Evolutionary conservation across 2,329 filamentous ascomycete genomes (phyloP), one percentile per base, ranked within the genome.

Genomic region (Colletotrichum tropicicola): DNA sequence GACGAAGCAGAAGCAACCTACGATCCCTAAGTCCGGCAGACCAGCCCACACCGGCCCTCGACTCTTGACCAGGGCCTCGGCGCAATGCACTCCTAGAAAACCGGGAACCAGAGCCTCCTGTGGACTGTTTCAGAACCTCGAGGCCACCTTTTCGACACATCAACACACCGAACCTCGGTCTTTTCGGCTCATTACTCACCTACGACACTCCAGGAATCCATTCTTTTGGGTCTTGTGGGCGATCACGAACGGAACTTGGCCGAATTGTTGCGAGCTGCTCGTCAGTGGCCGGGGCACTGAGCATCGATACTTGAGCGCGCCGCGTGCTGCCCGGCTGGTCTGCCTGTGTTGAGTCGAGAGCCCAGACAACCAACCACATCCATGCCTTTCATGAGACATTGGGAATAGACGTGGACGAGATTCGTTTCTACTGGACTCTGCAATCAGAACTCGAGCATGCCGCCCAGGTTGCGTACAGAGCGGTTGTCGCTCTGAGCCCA

Each of bases 361-460:
- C 32, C 32, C 12, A 35, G 2, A 12, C 32, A 4, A 35, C 32
- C 13, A 12, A 35, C 32, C 12, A 35, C 21, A 79, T 80, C 17
- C 77, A 80, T 54, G 75, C 73, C 54, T 80, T 77, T 54, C 72
- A 76, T 41, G 77, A 80, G 68, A 71, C 73, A 3, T 66, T 79
- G 7, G 78, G 78, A 5, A 77, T 80, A 56, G 78, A 80, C 57
- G 70, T 73, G 5, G 76, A 80, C 45, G 71, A 75, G 44, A 69
- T 79, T 12, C 73, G 74, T 28, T 72, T 79, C 56, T 77, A 70
- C 57, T 79, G 76, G 77, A 70, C 69, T 6, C 66, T 79, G 2
- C 54, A 73, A 8, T 71, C 72, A 9, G 65, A 72, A 3, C 62
- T 72, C 21, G 73, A 77, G 56, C 67, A 75, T 66, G 69, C 70